Percentiles rank a stretch among this genome's conserved stretches.
These are phyloP conservation scores for Phytophthora niederhauseri DNA, from an alignment of 352 stramenopile genomes.

Conservation along the genomic window DNA sequence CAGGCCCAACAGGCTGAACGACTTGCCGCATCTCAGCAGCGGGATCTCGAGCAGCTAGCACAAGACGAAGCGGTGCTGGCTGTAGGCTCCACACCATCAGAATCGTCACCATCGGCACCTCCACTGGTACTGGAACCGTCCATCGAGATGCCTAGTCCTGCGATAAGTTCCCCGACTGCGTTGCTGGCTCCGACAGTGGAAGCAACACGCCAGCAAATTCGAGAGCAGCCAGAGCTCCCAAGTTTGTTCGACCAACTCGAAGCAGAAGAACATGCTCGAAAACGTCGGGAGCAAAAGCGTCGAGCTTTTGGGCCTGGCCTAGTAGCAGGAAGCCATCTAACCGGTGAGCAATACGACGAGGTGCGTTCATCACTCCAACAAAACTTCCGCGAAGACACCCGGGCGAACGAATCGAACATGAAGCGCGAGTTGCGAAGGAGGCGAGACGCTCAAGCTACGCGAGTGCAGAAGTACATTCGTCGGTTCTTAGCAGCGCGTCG, in stretches of 20 bases:
- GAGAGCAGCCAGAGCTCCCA: slow-evolving; percentile 51
- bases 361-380: slow-evolving; percentile 48
- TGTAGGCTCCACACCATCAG: background rate
- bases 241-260: slow-evolving; percentile 85
- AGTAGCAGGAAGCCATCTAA: slow-evolving; percentile 18
- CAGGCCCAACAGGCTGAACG: slow-evolving; percentile 48
- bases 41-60: slow-evolving; percentile 40
- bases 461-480: slow-evolving; percentile 66
- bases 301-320: slow-evolving; percentile 20
- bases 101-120: slow-evolving; percentile 3
- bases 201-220: slow-evolving; percentile 44
- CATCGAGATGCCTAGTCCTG: slow-evolving; percentile 18
- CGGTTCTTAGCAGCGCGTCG: slow-evolving; percentile 50
- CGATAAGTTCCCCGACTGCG: background rate
- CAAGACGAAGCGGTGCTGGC: slow-evolving; percentile 31
- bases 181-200: slow-evolving; percentile 33
- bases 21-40: slow-evolving; percentile 33
- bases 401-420: slow-evolving; percentile 57
- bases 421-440: slow-evolving; percentile 52
- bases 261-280: slow-evolving; percentile 59
- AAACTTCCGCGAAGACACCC: slow-evolving; percentile 49
- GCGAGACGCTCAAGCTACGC: slow-evolving; percentile 47
- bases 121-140: slow-evolving; percentile 8
- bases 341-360: slow-evolving; percentile 32
- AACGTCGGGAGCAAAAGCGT: slow-evolving; percentile 39